Base-by-base conservation (phyloP, 495 filamentous ascomycete species). In the Niebla homalea region DNA sequence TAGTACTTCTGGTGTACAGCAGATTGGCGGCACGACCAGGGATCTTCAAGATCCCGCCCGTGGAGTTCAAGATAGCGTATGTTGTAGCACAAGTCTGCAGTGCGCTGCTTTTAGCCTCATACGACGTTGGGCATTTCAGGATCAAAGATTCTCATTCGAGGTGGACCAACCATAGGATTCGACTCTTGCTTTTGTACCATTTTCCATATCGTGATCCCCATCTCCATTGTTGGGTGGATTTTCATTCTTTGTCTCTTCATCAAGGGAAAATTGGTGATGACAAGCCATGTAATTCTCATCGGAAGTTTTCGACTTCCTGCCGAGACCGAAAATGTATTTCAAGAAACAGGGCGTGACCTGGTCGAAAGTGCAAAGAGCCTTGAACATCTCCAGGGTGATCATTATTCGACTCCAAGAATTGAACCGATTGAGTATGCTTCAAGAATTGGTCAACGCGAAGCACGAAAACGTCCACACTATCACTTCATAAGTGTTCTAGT, bases 11-110 rank as follows among this genome's bases (percentile, higher is more conserved):
- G 58, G 23, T 60, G 54, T 6, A 62, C 45, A 19, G 58, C 58
- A 8, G 54, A 55, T 32, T 62, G 60, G 5, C 60, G 58, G 52
- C 58, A 62, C 23, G 58, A 60, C 60, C 55, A 62, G 1, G 60
- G 60, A 14, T 62, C 60, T 32, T 62, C 52, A 18, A 56, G 43
- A 15, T 58, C 49, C 16, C 60, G 35, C 25, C 53, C 44, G 39
- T 62, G 58, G 32, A 20, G 22, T 41, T 60, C 60, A 38, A 56
- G 60, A 48, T 62, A 35, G 29, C 56, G 51, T 15, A 62, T 46
- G 36, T 60, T 62, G 46, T 62, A 62, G 29, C 58, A 60, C 43
- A 62, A 45, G 15, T 51, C 58, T 62, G 38, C 11, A n/a, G n/a
- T 21, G 12, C 10, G 8, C 10, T 19, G 21, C 8, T 43, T 10